Evolutionary conservation across 2,329 filamentous ascomycete genomes (phyloP), one percentile per base, ranked within the genome.

Genomic region (Penicillium crustosum): DNA sequence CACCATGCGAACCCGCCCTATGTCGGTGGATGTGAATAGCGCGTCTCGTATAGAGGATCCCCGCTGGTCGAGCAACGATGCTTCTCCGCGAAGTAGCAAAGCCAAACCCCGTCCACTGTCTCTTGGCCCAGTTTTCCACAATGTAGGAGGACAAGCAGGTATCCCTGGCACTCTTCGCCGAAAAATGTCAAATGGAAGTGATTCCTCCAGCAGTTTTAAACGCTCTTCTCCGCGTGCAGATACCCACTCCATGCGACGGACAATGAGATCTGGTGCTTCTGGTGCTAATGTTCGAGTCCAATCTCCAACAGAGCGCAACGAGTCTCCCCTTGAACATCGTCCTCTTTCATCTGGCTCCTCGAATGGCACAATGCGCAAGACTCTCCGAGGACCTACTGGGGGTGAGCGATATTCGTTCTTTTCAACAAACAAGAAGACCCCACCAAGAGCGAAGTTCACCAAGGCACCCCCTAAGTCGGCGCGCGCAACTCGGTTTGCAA

Each of bases 161-260:
- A 58, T 58, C 9, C 62, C 62, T 19, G n/a, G 4, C 33, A 49
- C 53, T n/a, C 73, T 85, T 9, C 76, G 78, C 57, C 82, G 87
- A 2, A 82, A 78, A 10, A 80, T 77, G 19, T 89, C 87, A 0
- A 85, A 86, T 63, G 87, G 83, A 29, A 91, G 88, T 67, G 87
- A 90, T 65, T 81, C 78, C 3, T 77, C 77, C 44, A 96, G 90
- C 75, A 96, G 91, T 71, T 96, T 96, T 78, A 89, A 85, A 68
- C 87, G 90, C 29, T 76, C 82, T 38, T 70, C 77, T 51, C 70
- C 73, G 6, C 75, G 75, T 41, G 74, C 80, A 43, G 80, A 81
- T 0, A 68, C 75, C 25, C 83, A 86, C 53, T 82, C 79, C 1
- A 90, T 96, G 80, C 87, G 87, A 57, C 83, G 81, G 51, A 91